phyloP scores from a whole-genome alignment of 768 basidiomycete genomes.

The Piloderma croceum region DNA sequence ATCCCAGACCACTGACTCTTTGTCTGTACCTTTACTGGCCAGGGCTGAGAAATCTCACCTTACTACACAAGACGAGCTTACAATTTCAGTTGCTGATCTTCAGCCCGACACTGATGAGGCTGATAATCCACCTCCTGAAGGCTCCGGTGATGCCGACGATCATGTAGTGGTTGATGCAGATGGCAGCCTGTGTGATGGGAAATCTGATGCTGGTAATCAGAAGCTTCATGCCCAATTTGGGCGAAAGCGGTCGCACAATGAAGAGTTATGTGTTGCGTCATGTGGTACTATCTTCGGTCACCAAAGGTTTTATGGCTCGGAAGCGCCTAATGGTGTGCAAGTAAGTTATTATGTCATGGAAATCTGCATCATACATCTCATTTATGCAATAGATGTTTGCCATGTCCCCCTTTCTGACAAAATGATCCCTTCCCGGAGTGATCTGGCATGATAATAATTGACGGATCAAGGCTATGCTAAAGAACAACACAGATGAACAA shows the following conservation, averaged over 20 bases:
- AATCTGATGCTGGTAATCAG: slow-evolving; percentile 19
- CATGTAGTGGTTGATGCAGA: slow-evolving; percentile 2
- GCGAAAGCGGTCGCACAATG: slow-evolving; percentile 28
- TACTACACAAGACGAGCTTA: neutral
- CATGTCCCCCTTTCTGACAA: slow-evolving; percentile 19
- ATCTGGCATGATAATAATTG: slow-evolving; percentile 29
- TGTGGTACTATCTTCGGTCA: slow-evolving; percentile 29
- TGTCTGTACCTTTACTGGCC: neutral
- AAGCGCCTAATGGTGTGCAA: slow-evolving; percentile 23
- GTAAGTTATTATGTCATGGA: slow-evolving; percentile 13
- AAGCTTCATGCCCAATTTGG: slow-evolving; percentile 23
- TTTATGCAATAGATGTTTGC: slow-evolving; percentile 15
- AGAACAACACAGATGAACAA: slow-evolving; percentile 9
- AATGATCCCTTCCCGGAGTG: slow-evolving; percentile 17
- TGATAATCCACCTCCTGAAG: slow-evolving; percentile 7
- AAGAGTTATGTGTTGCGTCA: slow-evolving; percentile 25
- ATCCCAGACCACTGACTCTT: slow-evolving; percentile 5
- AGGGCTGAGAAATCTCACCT: neutral
- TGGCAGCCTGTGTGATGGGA: slow-evolving; percentile 16
- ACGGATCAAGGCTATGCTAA: slow-evolving; percentile 14
- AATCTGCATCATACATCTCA: neutral
- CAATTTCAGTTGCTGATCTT: neutral
- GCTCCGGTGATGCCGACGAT: slow-evolving; percentile 9
- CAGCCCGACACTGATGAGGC: neutral
- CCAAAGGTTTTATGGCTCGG: slow-evolving; percentile 29